These are phyloP conservation scores for Populus nigra DNA, from an alignment of 345 rosid genomes.

Conservation along the genomic window DNA sequence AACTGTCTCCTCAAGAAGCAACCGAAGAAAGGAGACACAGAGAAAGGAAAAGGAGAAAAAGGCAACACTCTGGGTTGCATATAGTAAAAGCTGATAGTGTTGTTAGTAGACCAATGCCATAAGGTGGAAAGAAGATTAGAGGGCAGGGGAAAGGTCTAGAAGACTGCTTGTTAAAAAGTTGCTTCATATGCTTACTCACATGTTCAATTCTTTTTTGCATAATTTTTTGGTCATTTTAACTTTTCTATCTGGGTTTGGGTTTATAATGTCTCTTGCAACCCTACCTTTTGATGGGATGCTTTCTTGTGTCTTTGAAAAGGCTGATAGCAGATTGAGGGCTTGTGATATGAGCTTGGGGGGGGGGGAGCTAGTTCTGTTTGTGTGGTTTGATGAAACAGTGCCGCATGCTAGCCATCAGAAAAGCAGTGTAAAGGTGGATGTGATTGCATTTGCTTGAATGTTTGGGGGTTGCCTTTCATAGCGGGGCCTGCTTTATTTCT, in stretches of 20 bases:
- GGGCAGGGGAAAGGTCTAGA: conserved; percentile 11
- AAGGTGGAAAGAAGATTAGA: conserved; percentile 1
- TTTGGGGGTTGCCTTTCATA: conserved; percentile 27
- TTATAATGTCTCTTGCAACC: conserved; percentile 28
- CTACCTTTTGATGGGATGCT: conserved; percentile 38
- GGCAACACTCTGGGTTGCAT: conserved; percentile 21
- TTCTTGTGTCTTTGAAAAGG: conserved; percentile 25
- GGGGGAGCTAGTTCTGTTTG: neutral
- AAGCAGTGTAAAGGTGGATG: conserved; percentile 27
- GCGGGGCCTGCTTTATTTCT: conserved; percentile 15
- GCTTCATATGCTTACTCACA: conserved; percentile 11
- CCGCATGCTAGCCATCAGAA: conserved; percentile 34
- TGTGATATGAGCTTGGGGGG: conserved; percentile 5
- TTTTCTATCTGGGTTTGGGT: conserved; percentile 31
- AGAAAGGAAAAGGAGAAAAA: conserved; percentile 8
- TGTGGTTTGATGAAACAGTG: conserved; percentile 42
- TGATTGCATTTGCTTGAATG: conserved; percentile 51
- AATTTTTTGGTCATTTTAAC: conserved; percentile 6
- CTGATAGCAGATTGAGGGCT: conserved; percentile 1
- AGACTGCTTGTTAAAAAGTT: conserved; percentile 18
- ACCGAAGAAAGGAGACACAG: conserved; percentile 14
- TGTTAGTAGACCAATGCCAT: conserved; percentile 10
- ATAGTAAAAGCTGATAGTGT: conserved; percentile 20
- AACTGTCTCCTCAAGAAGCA: conserved; percentile 3
- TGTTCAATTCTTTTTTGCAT: neutral